Percentiles rank a stretch among this genome's conserved stretches.
Evolutionary conservation across 768 basidiomycete species (phyloP).

Genomic region (Russula griseocarnosa): DNA sequence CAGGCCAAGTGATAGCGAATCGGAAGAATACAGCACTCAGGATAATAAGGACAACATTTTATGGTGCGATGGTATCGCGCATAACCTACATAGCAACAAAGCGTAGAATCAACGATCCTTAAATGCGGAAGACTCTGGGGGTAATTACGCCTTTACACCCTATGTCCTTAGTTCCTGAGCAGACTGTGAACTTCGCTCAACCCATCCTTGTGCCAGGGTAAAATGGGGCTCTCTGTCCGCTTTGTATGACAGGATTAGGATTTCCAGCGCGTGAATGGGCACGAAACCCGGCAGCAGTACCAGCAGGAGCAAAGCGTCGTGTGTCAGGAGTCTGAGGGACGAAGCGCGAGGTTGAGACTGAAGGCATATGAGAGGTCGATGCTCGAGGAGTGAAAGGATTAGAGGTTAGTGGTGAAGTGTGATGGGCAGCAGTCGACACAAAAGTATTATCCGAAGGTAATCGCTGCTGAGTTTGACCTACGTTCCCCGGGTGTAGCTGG

Average conservation of each 20-base stretch:
- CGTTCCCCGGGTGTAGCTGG: slow-evolving; percentile 6
- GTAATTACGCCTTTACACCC: neutral
- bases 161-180: neutral
- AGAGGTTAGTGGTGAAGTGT: neutral
- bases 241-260: slow-evolving; percentile 8
- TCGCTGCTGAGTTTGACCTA: slow-evolving; percentile 2
- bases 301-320: slow-evolving; percentile 25
- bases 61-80: neutral
- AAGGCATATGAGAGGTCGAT: slow-evolving; percentile 14
- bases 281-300: slow-evolving; percentile 13
- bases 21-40: neutral
- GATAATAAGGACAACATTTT: neutral
- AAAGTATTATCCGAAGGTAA: slow-evolving; percentile 2
- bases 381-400: slow-evolving; percentile 20
- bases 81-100: slow-evolving; percentile 4
- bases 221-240: slow-evolving; percentile 53
- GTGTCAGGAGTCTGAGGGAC: slow-evolving; percentile 28
- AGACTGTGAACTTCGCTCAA: slow-evolving; percentile 14
- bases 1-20: neutral
- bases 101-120: neutral
- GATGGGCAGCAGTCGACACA: neutral
- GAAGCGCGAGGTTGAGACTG: slow-evolving; percentile 11
- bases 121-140: slow-evolving; percentile 5
- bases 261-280: slow-evolving; percentile 27
- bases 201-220: slow-evolving; percentile 36